A percentile compares a stretch with the other conserved stretches of the same genome.
Conservation (phyloP, 495 filamentous ascomycete species). For the Echria macrotheca region DNA sequence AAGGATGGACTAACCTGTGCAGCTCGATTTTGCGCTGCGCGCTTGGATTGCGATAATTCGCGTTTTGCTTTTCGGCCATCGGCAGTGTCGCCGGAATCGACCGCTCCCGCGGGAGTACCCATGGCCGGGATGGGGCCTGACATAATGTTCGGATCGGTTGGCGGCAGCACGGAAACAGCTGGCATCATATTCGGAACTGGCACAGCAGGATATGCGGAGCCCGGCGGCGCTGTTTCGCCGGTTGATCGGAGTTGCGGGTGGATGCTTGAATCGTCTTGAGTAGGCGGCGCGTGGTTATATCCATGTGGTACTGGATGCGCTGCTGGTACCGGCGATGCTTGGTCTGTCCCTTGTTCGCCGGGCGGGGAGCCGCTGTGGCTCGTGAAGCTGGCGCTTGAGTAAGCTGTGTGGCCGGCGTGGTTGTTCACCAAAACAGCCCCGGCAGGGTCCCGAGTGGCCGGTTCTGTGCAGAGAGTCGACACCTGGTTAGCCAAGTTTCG, state of each 20-base stretch:
- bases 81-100: constrained; percentile 23
- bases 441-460: constrained; percentile 19
- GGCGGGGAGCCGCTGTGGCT: constrained; percentile 17
- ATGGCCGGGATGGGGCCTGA: constrained; percentile 18
- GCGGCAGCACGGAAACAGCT: constrained; percentile 20
- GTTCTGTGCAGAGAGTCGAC: constrained; percentile 22
- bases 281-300: constrained; percentile 23
- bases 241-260: constrained; percentile 29
- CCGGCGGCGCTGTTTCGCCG: constrained; percentile 20
- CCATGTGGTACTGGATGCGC: constrained; percentile 27
- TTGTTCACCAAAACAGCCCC: constrained; percentile 17
- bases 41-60: constrained; percentile 89
- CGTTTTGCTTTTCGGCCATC: constrained; percentile 59
- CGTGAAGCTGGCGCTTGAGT: constrained; percentile 11
- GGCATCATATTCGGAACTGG: constrained; percentile 32
- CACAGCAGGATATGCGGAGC: constrained; percentile 16
- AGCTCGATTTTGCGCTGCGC: constrained; percentile 93
- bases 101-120: constrained; percentile 6
- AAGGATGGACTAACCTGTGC: constrained; percentile 65
- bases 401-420: constrained; percentile 17
- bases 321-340: constrained; percentile 15
- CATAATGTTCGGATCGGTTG: constrained; percentile 20
- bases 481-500: neutral
- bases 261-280: constrained; percentile 25
- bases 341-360: constrained; percentile 15